Evolutionary conservation across 2,329 filamentous ascomycete species (phyloP).

Genomic region (Bipolaris bicolor): DNA sequence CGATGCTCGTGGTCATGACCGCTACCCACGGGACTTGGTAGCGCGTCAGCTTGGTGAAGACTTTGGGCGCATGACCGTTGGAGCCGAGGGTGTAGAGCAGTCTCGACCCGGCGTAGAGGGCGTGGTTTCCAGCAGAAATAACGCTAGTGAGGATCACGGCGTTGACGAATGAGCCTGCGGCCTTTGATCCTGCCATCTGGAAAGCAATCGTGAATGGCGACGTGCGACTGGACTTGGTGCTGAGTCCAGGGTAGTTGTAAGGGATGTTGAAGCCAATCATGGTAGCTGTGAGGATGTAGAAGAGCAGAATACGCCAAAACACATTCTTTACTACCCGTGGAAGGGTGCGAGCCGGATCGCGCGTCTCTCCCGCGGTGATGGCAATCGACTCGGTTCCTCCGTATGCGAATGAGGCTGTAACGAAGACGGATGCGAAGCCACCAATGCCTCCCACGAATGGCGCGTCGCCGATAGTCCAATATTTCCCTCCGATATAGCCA

Average conservation of each 20-base stretch:
- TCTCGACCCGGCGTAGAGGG: conserved; percentile 62
- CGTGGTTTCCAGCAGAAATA: conserved; percentile 63
- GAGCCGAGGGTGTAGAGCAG: conserved; percentile 60
- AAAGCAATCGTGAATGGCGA: conserved; percentile 72
- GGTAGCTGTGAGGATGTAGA: conserved; percentile 52
- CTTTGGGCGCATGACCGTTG: conserved; percentile 71
- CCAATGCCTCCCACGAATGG: conserved; percentile 38
- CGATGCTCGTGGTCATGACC: conserved; percentile 45
- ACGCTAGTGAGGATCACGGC: conserved; percentile 68
- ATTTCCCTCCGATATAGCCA: conserved; percentile 61
- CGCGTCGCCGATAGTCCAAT: conserved; percentile 71
- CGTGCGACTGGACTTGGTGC: conserved; percentile 47
- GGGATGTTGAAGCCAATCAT: conserved; percentile 54
- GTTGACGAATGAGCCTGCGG: conserved; percentile 69
- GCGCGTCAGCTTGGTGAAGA: conserved; percentile 63
- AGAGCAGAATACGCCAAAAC: conserved; percentile 62
- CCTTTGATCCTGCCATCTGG: conserved; percentile 64
- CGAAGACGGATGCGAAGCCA: conserved; percentile 73
- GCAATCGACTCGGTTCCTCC: conserved; percentile 78
- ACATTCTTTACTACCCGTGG: conserved; percentile 91
- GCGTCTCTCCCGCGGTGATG: conserved; percentile 77
- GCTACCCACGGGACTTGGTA: conserved; percentile 50
- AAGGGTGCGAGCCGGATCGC: conserved; percentile 79
- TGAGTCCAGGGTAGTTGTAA: conserved; percentile 45
- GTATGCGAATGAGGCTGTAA: conserved; percentile 76